Conservation (phyloP, 495 filamentous ascomycete species). For the Hypoxylon lenormandii region DNA sequence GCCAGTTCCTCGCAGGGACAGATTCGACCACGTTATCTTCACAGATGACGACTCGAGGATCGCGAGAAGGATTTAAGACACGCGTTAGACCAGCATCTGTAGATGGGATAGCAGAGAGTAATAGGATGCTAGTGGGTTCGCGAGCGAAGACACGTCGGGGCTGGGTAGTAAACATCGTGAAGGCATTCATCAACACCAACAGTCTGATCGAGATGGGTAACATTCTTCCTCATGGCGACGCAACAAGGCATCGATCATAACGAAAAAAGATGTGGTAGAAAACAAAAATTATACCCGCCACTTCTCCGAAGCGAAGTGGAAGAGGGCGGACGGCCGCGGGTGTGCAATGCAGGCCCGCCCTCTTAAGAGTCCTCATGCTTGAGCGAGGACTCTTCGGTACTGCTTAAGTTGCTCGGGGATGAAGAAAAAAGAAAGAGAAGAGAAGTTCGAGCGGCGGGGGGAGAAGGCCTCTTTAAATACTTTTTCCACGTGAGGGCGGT, state of each 20-base stretch:
- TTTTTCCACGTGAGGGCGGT: background rate
- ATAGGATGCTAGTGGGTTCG: too few species aligned
- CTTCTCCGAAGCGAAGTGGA: conserved; percentile 75
- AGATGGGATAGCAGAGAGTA: too few species aligned
- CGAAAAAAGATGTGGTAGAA: conserved; percentile 23
- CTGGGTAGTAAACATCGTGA: background rate
- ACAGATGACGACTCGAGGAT: too few species aligned
- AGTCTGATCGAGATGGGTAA: background rate
- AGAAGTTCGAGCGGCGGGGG: background rate
- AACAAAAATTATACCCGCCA: conserved; percentile 57
- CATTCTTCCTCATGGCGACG: conserved; percentile 41
- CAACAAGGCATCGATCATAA: conserved; percentile 37
- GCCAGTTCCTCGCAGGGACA: too few species aligned
- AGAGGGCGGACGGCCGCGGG: conserved; percentile 71
- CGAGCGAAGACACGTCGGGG: too few species aligned
- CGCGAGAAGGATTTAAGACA: too few species aligned
- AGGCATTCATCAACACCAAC: background rate
- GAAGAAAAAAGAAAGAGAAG: conserved; percentile 48
- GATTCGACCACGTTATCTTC: too few species aligned
- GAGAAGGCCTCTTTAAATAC: conserved; percentile 2
- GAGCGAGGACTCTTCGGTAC: conserved; percentile 70
- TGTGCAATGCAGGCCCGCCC: conserved; percentile 83
- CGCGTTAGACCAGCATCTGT: too few species aligned
- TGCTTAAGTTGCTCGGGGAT: conserved; percentile 69
- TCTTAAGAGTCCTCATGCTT: conserved; percentile 69